Evolutionary conservation across 108 stramenopile genomes (phyloP).

Genomic region (Seminavis robusta): DNA sequence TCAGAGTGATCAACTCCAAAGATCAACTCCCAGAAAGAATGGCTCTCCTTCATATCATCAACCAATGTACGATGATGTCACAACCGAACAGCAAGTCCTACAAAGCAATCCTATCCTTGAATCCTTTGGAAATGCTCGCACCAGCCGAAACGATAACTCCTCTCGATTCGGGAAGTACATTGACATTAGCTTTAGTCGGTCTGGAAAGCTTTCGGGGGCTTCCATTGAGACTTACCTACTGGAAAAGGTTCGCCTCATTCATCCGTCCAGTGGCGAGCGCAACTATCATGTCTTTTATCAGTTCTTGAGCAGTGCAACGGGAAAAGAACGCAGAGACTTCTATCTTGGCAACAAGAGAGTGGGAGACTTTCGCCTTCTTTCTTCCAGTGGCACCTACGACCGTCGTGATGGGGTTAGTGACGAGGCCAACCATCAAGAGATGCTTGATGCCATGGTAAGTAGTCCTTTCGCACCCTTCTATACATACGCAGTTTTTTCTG

Average conservation of each 20-base stretch:
- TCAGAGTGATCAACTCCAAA: constrained; percentile 16
- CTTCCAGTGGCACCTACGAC: constrained; percentile 68
- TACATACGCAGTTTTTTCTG: background rate
- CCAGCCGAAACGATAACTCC: constrained; percentile 95
- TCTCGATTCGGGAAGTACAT: constrained; percentile 85
- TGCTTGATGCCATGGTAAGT: constrained; percentile 86
- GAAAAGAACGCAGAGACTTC: constrained; percentile 46
- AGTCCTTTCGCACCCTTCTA: background rate
- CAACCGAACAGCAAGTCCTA: constrained; percentile 88
- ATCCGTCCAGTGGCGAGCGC: constrained; percentile 64
- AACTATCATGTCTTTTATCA: constrained; percentile 94
- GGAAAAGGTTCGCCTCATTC: constrained; percentile 91
- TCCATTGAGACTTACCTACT: constrained; percentile 92
- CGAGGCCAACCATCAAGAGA: constrained; percentile 71
- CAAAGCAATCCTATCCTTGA: constrained; percentile 95
- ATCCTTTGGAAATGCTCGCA: constrained; percentile 96
- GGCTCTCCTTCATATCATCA: constrained; percentile 3
- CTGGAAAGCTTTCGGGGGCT: constrained; percentile 82
- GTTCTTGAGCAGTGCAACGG: constrained; percentile 65
- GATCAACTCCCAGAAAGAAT: constrained; percentile 3
- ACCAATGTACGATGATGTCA: constrained; percentile 34
- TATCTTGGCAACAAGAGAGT: constrained; percentile 35
- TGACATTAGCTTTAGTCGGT: constrained; percentile 72
- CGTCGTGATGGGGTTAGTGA: constrained; percentile 85
- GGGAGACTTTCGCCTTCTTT: constrained; percentile 61